phyloP scores from a whole-genome alignment of 1,284 basidiomycete species.

The Pseudozyma thailandica region DNA sequence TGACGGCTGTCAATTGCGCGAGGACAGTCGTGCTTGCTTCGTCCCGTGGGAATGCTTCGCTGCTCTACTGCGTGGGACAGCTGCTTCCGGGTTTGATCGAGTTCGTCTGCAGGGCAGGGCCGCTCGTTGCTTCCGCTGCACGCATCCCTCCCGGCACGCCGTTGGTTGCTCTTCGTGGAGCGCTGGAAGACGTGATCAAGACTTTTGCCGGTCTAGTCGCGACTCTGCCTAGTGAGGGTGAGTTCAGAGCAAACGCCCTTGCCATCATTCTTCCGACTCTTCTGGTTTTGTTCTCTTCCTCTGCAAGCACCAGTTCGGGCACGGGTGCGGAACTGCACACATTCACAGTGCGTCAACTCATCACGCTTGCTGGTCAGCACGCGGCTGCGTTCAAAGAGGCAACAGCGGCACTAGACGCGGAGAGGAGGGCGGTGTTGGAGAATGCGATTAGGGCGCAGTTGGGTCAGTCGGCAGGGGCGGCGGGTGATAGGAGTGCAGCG shows the following conservation, averaged over 20 bases:
- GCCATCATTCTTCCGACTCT: constrained; percentile 83
- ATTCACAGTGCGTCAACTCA: constrained; percentile 78
- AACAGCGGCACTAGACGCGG: constrained; percentile 76
- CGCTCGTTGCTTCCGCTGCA: constrained; percentile 12
- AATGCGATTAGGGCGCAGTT: constrained; percentile 72
- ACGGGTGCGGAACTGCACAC: constrained; percentile 72
- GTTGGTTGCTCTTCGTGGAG: constrained; percentile 71
- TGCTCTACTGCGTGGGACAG: constrained; percentile 78
- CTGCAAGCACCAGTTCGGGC: constrained; percentile 65
- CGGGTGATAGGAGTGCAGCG: not conserved
- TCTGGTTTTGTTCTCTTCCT: constrained; percentile 75
- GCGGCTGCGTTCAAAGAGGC: constrained; percentile 88
- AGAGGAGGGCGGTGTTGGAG: constrained; percentile 77
- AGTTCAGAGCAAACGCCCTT: constrained; percentile 73
- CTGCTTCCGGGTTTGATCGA: constrained; percentile 83
- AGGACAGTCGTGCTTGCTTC: constrained; percentile 75
- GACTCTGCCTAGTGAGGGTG: constrained; percentile 25
- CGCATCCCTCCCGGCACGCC: constrained; percentile 3
- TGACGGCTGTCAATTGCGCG: constrained; percentile 89
- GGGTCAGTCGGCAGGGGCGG: constrained; percentile 3
- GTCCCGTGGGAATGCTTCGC: constrained; percentile 73
- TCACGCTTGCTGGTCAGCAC: constrained; percentile 79
- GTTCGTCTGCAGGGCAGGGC: constrained; percentile 75
- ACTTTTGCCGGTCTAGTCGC: constrained; percentile 75
- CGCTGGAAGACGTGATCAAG: constrained; percentile 82